phyloP scores from a whole-genome alignment of 805 yeast species.

The Suhomyces sp. region DNA sequence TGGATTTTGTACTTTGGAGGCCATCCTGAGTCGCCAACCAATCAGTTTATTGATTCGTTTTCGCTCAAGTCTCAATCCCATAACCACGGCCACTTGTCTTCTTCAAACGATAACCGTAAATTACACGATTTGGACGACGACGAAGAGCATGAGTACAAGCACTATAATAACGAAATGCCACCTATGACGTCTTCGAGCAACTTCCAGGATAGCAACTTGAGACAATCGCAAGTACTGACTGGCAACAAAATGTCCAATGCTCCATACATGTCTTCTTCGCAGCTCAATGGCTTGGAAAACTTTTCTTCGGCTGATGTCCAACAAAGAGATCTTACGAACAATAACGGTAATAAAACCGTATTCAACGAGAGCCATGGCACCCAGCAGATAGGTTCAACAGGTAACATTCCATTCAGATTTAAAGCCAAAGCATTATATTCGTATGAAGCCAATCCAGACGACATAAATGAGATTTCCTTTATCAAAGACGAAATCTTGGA shows the following conservation, averaged over 20 bases:
- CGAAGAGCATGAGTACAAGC: slow-evolving; percentile 27
- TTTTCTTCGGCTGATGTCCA: slow-evolving; percentile 37
- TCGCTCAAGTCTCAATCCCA: slow-evolving; percentile 49
- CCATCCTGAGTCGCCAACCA: slow-evolving; percentile 83
- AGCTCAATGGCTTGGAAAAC: slow-evolving; percentile 61
- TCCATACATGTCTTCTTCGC: slow-evolving; percentile 50
- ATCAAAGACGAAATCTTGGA: slow-evolving; percentile 87
- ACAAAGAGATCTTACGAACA: slow-evolving; percentile 29
- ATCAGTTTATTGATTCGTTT: slow-evolving; percentile 80
- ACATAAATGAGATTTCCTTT: slow-evolving; percentile 88
- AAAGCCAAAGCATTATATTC: slow-evolving; percentile 83
- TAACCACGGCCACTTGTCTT: slow-evolving; percentile 34
- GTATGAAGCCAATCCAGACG: slow-evolving; percentile 88
- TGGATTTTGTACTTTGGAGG: slow-evolving; percentile 92
- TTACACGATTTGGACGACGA: slow-evolving; percentile 12
- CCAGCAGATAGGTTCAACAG: slow-evolving; percentile 6
- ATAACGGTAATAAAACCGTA: slow-evolving; percentile 21
- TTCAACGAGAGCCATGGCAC: slow-evolving; percentile 21
- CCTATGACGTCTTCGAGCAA: slow-evolving; percentile 14
- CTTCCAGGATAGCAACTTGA: slow-evolving; percentile 32
- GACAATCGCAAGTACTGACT: slow-evolving; percentile 33
- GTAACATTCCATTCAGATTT: slow-evolving; percentile 59
- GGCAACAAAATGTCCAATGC: slow-evolving; percentile 27
- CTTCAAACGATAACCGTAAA: slow-evolving; percentile 15
- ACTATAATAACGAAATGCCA: slow-evolving; percentile 12